These are phyloP conservation scores for Pseudogymnoascus sp. DNA, from an alignment of 2,329 filamentous ascomycete genomes.

Conservation along the genomic window DNA sequence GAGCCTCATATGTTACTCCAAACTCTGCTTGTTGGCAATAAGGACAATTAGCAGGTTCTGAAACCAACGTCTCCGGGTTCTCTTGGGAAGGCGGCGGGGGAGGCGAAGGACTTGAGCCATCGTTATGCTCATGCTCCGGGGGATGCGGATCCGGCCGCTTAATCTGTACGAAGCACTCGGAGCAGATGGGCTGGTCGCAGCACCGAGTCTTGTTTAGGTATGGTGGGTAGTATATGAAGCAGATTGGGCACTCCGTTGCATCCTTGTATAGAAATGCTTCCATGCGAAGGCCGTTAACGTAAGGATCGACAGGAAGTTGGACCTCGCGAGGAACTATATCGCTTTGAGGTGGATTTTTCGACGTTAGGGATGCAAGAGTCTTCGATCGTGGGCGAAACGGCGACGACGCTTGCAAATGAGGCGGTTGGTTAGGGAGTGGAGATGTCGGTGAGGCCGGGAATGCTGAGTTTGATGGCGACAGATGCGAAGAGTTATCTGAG, in stretches of 20 bases:
- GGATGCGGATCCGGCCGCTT: constrained; percentile 88
- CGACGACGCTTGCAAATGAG: constrained; percentile 40
- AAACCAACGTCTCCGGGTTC: constrained; percentile 63
- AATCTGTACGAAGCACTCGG: constrained; percentile 98
- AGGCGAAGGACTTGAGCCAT: constrained; percentile 20
- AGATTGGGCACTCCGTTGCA: constrained; percentile 85
- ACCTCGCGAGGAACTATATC: constrained; percentile 72
- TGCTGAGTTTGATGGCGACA: constrained; percentile 52
- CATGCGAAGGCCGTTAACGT: constrained; percentile 86
- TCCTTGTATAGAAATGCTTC: constrained; percentile 94
- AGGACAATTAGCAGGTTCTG: constrained; percentile 84
- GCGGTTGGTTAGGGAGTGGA: constrained; percentile 36
- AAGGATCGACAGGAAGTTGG: constrained; percentile 71
- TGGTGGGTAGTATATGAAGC: constrained; percentile 90
- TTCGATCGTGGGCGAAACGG: constrained; percentile 79
- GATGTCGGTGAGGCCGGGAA: constrained; percentile 53
- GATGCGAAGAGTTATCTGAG: constrained; percentile 57
- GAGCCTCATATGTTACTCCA: constrained; percentile 88
- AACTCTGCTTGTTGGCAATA: constrained; percentile 95
- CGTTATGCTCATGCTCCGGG: constrained; percentile 56
- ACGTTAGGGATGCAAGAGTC: constrained; percentile 75
- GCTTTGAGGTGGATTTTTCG: constrained; percentile 61
- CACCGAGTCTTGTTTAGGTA: constrained; percentile 91
- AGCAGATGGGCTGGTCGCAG: constrained; percentile 94
- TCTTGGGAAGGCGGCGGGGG: constrained; percentile 36